Evolutionary conservation across 2,329 filamentous ascomycete genomes (phyloP).

Genomic region (Elsinoe arachidis): DNA sequence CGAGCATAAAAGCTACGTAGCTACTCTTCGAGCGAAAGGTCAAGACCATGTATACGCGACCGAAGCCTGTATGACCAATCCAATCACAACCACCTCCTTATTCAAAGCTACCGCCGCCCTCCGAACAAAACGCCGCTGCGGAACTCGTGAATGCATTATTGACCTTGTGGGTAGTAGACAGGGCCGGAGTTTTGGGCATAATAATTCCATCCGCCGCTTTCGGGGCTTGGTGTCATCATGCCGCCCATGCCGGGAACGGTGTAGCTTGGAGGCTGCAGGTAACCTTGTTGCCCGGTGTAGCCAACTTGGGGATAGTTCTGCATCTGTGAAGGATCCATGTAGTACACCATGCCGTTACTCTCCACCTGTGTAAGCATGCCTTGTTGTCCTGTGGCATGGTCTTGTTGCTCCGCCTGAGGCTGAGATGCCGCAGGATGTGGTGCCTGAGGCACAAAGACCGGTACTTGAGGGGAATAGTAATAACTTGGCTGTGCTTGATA

Average conservation of each 20-base stretch:
- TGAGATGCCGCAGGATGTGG: constrained; percentile 28
- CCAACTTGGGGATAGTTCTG: constrained; percentile 17
- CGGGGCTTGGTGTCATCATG: constrained; percentile 60
- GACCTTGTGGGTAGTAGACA: constrained; percentile 45
- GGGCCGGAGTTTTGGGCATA: constrained; percentile 20
- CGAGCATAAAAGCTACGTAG: too few species aligned
- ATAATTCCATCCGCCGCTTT: constrained; percentile 19
- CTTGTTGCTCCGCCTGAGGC: constrained; percentile 22
- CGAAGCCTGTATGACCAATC: too few species aligned
- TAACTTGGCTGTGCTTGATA: constrained; percentile 51
- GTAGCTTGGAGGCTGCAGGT: constrained; percentile 39
- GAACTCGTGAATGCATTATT: constrained; percentile 1
- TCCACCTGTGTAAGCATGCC: constrained; percentile 69
- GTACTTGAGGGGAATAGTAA: constrained; percentile 54
- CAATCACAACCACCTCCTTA: too few species aligned
- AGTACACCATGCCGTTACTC: constrained; percentile 92
- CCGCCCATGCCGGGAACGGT: constrained; percentile 60
- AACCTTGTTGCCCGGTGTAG: constrained; percentile 22
- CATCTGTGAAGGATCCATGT: constrained; percentile 65
- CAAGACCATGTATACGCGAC: too few species aligned
- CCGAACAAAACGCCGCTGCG: neutral
- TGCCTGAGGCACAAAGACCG: constrained; percentile 25
- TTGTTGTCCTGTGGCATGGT: constrained; percentile 31
- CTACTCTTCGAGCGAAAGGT: too few species aligned
- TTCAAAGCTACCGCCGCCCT: neutral